Evolutionary conservation across 2,329 filamentous ascomycete genomes (phyloP), one percentile per base, ranked within the genome.

Genomic region (Balansia obtecta): DNA sequence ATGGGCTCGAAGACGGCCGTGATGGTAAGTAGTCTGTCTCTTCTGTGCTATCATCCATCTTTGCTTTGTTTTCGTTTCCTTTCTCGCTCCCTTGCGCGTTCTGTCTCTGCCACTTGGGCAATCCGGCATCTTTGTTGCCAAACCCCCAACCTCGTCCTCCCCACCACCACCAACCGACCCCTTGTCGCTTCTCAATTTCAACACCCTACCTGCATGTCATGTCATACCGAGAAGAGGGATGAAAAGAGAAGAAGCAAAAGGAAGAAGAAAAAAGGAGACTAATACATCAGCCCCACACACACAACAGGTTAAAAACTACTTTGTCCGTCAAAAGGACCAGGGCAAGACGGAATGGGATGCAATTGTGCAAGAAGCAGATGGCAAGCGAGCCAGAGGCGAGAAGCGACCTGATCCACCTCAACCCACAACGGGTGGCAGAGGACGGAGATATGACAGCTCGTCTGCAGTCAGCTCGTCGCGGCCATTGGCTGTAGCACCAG

Each of bases 1-100:
- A 89, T 93, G 84, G 83, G 84, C 46, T 88, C 86, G 4, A 91
- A 91, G 68, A 91, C 87, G 16, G 77, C 84, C 50, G 85, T 86
- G n/a, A 93, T 93, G 87, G 87, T 86, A 72, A 64, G 74, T 62
- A 37, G 45, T 32, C 16, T 40, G n/a, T 38, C 5, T 42, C 32
- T 22, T 16, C 33, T 32, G 13, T 27, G 27, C 10, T 40, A 22
- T 22, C 4, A 22, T 22, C 20, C 4, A 22, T 4, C 20, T 22
- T 22, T 22, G 2, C 4, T 32, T 39, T 7, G 13, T 50, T 33
- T 41, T 18, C 6, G 32, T 33, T 33, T 8, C 22, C n/a, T 41
- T 50, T 50, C 16, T 4, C 16, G 4, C 16, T 15, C 30, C 16
- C 8, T 15, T 32, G 8, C 30, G 5, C 22, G 2, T 18, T 18